A percentile compares a stretch with the other conserved stretches of the same genome.
Evolutionary conservation across 2,329 filamentous ascomycete genomes (phyloP).

Genomic region (Ophiostoma montium): DNA sequence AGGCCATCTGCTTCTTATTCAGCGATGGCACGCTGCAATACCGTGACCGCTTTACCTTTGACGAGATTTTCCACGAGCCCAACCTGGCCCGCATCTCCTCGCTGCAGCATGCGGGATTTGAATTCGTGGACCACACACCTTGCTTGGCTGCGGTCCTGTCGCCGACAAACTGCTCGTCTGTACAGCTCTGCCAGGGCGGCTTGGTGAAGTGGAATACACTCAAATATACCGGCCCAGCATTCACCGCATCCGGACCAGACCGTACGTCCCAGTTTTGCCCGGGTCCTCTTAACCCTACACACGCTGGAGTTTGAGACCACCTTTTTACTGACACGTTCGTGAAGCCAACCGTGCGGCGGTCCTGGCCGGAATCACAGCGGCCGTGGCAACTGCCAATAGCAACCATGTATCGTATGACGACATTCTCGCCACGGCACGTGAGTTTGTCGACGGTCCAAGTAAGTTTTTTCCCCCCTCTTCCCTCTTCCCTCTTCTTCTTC

Average conservation of each 20-base stretch:
- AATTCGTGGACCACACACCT: slow-evolving; percentile 45
- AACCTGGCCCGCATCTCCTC: slow-evolving; percentile 53
- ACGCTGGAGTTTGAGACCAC: too few species aligned
- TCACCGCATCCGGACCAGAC: slow-evolving; percentile 33
- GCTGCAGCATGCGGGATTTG: slow-evolving; percentile 65
- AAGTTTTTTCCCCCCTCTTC: too few species aligned
- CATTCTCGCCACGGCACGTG: slow-evolving; percentile 53
- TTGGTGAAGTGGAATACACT: slow-evolving; percentile 45
- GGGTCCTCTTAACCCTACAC: too few species aligned
- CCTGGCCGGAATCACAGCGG: slow-evolving; percentile 45
- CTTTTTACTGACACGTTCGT: slow-evolving; percentile 10
- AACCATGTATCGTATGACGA: slow-evolving; percentile 49
- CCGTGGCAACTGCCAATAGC: slow-evolving; percentile 31
- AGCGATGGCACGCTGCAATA: slow-evolving; percentile 74
- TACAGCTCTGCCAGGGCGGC: slow-evolving; percentile 43
- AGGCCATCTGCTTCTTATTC: slow-evolving; percentile 56
- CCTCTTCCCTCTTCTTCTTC: too few species aligned
- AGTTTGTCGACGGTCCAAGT: slow-evolving; percentile 26
- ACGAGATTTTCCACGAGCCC: slow-evolving; percentile 48
- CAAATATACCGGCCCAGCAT: slow-evolving; percentile 33
- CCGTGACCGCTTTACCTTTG: slow-evolving; percentile 61
- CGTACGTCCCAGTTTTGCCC: slow-evolving; percentile 22
- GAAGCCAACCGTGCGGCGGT: slow-evolving; percentile 42
- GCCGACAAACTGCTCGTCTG: slow-evolving; percentile 43
- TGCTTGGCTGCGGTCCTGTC: slow-evolving; percentile 39